Conservation (phyloP, 129 eudicot species). For the Centrapalus pauciflorus region DNA sequence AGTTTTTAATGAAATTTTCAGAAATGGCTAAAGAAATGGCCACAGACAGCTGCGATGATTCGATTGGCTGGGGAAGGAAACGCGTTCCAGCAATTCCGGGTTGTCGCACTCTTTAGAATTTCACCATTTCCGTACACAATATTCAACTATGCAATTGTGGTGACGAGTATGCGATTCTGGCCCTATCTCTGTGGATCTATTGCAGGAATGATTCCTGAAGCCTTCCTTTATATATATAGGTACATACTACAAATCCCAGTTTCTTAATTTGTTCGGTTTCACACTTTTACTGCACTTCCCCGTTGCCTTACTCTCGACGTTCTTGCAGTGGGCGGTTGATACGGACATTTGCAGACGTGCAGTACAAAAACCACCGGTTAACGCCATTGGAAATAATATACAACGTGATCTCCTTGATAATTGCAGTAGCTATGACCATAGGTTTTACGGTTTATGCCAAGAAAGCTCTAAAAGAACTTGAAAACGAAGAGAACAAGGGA, state of each 20-base stretch:
- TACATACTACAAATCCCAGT: too few species aligned
- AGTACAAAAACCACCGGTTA: conserved; percentile 60
- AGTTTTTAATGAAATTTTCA: conserved; percentile 8
- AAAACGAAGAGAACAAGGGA: conserved; percentile 39
- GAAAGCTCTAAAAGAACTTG: conserved; percentile 60
- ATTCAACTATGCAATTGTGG: conserved; percentile 87
- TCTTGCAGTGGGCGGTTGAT: conserved; percentile 76
- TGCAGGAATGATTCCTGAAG: conserved; percentile 92
- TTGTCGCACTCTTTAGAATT: conserved; percentile 75
- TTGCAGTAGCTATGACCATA: conserved; percentile 55
- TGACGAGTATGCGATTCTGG: conserved; percentile 86
- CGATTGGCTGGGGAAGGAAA: conserved; percentile 84
- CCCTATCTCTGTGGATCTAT: conserved; percentile 84
- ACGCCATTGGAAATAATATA: conserved; percentile 72
- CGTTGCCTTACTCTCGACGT: not conserved
- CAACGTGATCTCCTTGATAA: conserved; percentile 66
- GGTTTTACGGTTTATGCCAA: conserved; percentile 77
- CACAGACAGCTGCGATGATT: conserved; percentile 81
- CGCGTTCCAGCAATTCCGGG: conserved; percentile 77
- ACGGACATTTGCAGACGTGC: conserved; percentile 79
- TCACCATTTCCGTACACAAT: conserved; percentile 95
- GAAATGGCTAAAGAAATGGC: conserved; percentile 97
- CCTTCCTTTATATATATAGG: conserved; percentile 91
- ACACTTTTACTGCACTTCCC: not conserved
- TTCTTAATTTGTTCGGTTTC: not conserved